These are phyloP conservation scores for Dendrostoma leiphaemia DNA, from an alignment of 2,329 filamentous ascomycete genomes.

Conservation along the genomic window DNA sequence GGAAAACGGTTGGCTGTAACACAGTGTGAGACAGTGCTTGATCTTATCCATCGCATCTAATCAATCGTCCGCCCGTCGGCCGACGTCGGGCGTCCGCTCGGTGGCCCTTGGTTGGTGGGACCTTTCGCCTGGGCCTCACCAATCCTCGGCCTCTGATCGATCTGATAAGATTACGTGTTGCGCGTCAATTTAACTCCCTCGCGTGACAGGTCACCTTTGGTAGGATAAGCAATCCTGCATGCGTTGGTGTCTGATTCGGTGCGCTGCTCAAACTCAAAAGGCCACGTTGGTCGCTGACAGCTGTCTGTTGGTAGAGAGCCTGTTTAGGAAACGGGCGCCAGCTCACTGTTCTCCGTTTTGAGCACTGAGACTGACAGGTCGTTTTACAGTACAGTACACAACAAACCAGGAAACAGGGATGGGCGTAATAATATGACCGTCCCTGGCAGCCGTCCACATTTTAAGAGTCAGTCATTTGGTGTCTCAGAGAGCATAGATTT, in stretches of 20 bases:
- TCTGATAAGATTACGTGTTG: conserved; percentile 17
- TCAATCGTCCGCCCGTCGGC: neutral
- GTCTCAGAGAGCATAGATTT: neutral
- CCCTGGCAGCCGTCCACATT: neutral
- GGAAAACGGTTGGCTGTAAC: neutral
- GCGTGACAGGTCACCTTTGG: neutral
- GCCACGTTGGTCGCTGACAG: neutral
- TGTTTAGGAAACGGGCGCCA: neutral
- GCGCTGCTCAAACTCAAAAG: neutral
- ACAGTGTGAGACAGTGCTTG: conserved; percentile 1
- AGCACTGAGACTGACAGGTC: neutral
- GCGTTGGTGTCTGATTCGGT: neutral
- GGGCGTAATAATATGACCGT: no score
- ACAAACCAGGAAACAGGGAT: no score
- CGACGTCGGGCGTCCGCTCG: neutral
- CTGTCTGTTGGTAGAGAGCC: neutral
- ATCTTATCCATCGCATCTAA: neutral
- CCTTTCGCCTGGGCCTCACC: neutral
- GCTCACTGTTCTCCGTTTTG: neutral
- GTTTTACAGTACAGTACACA: no score
- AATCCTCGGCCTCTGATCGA: conserved; percentile 7
- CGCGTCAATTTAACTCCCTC: neutral
- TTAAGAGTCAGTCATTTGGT: neutral
- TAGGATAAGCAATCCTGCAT: neutral
- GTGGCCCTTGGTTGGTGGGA: no score